Evolutionary conservation across 371 early-diverging fungal genomes (phyloP), one percentile per base, ranked within the genome.

Genomic region (Mortierella sp.): DNA sequence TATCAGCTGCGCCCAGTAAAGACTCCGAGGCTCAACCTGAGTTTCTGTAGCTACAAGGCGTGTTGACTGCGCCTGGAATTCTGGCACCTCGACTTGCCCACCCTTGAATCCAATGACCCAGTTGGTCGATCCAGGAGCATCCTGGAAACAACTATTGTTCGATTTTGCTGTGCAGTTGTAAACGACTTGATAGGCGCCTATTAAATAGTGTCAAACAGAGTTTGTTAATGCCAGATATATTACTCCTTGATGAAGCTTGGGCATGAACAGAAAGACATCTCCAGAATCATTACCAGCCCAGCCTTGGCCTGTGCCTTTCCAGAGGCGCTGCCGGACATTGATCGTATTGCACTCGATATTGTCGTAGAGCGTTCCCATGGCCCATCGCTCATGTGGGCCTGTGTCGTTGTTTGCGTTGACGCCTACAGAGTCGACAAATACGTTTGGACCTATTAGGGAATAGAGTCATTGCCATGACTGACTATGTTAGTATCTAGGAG

Each of bases 361-460:
- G 48, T 72, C 72, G 46, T 72, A 72, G 25, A 72, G 56, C 3
- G 61, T 66, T 23, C 72, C 68, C 62, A 67, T 68, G 1, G 72
- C 71, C 71, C 71, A 71, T 11, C 71, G 68, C 52, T 71, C 66
- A 29, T 69, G 72, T 43, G 70, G 70, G 12, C 72, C 72, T 6
- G 72, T 72, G 46, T 72, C 70, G 18, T 65, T 66, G 57, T 59
- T 60, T 7, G 47, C 67, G 14, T 56, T 44, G 29, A 58, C 28
- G 2, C 60, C 72, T 37, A 46, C 57, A 28, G 61, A 66, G n/a
- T 70, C 62, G 15, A 69, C 62, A 50, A 69, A 69, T 11, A 69
- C 69, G 25, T 69, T 69, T 14, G 69, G 67, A 26, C 67, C 67
- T 66, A 66, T 45, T n/a, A n/a, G n/a, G 44, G 16, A 46, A 60